Evolutionary conservation across 2,329 filamentous ascomycete genomes (phyloP).

Genomic region (Botryotinia convoluta): DNA sequence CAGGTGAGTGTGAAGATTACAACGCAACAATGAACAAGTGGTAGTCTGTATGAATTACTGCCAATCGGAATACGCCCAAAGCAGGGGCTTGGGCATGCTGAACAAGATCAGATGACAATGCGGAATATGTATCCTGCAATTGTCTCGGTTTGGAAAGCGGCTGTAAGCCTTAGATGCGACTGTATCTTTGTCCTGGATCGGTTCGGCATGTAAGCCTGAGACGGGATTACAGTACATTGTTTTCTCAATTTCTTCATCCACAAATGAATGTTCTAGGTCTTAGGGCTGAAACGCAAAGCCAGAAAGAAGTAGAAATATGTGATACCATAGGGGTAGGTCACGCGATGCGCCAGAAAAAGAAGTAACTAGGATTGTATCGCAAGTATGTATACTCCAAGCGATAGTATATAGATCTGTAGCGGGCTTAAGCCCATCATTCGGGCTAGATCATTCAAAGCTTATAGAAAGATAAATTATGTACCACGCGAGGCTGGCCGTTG

Average conservation of each 20-base stretch:
- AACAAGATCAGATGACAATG: not conserved
- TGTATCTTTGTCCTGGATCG: not conserved
- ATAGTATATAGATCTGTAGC: not conserved
- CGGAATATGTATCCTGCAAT: not conserved
- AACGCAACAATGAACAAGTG: not conserved
- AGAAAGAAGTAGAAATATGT: not conserved
- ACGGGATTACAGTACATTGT: not conserved
- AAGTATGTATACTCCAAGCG: not conserved
- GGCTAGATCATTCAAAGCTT: not conserved
- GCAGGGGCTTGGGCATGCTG: not conserved
- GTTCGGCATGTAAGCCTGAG: not conserved
- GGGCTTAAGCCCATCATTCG: not conserved
- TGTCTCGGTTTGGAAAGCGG: not conserved
- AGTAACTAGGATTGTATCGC: not conserved
- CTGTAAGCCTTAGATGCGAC: not conserved
- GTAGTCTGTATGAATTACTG: not conserved
- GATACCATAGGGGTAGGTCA: not conserved
- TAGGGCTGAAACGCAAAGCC: constrained; percentile 5
- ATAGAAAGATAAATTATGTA: not conserved
- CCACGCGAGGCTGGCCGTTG: constrained; percentile 9
- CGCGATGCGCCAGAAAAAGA: not conserved
- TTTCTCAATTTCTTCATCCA: not conserved
- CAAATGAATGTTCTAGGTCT: not conserved
- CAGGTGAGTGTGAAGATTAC: not conserved
- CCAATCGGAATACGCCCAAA: constrained; percentile 1